Evolutionary conservation across 2,329 filamentous ascomycete genomes (phyloP).

Genomic region (Scleromitrula shiraiana): DNA sequence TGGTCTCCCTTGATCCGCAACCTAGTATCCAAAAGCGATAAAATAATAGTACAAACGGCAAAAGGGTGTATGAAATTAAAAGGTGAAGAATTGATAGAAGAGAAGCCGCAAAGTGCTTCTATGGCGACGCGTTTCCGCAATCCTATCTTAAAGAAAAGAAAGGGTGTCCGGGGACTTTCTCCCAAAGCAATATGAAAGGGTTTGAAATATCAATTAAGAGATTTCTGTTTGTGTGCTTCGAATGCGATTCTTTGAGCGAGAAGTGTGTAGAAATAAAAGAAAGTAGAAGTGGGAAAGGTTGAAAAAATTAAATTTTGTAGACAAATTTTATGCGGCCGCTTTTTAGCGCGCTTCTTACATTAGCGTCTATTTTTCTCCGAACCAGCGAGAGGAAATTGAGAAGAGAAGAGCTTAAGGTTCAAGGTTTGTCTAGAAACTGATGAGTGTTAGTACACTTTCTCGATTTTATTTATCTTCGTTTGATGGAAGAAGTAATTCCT

Average conservation of each 20-base stretch:
- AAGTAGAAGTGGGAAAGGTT: not conserved
- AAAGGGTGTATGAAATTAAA: constrained; percentile 29
- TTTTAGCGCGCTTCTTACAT: not conserved
- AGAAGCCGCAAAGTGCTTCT: constrained; percentile 91
- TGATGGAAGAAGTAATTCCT: constrained; percentile 6
- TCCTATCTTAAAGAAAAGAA: constrained; percentile 35
- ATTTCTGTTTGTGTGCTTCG: constrained; percentile 92
- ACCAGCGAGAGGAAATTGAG: not conserved
- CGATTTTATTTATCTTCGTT: constrained; percentile 6
- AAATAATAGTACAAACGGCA: constrained; percentile 29
- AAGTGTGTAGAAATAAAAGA: constrained; percentile 41
- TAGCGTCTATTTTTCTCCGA: constrained; percentile 1
- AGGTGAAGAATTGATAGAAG: constrained; percentile 51
- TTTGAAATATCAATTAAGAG: constrained; percentile 31
- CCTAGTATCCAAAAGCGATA: constrained; percentile 10
- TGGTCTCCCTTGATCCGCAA: constrained; percentile 35
- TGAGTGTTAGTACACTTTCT: too few species aligned
- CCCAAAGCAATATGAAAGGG: constrained; percentile 67
- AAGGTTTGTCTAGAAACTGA: too few species aligned
- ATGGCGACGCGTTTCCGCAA: constrained; percentile 99
- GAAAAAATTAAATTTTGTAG: constrained; percentile 8
- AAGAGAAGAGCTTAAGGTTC: not conserved
- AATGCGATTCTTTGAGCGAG: constrained; percentile 99
- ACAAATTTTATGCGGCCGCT: constrained; percentile 6
- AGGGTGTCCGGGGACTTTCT: constrained; percentile 99